phyloP scores from a whole-genome alignment of 176 grass and related monocot genomes.

The Phyllostachys edulis region DNA sequence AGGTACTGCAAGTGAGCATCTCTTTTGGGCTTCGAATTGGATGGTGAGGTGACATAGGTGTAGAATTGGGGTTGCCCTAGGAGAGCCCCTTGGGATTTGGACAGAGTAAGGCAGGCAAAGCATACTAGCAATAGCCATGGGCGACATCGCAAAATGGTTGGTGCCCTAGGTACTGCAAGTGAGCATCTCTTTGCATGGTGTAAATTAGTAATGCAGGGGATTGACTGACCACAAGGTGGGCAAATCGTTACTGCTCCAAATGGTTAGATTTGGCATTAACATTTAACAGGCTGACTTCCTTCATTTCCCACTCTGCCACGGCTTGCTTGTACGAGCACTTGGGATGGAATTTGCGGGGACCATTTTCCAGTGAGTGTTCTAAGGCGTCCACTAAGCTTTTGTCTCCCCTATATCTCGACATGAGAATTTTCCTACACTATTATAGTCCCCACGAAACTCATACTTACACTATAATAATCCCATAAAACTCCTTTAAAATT shows the following conservation, averaged over 20 bases:
- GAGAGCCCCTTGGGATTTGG: constrained; percentile 22
- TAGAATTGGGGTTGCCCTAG: background rate
- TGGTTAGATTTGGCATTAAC: background rate
- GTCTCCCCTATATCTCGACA: no score
- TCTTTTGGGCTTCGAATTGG: background rate
- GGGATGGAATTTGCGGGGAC: background rate
- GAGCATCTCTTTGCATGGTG: background rate
- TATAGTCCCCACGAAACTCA: no score
- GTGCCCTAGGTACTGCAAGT: background rate
- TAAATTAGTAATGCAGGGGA: background rate
- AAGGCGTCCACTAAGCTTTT: background rate
- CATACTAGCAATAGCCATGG: background rate
- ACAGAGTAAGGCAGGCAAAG: background rate
- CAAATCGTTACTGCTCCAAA: background rate
- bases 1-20: background rate
- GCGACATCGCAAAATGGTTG: background rate
- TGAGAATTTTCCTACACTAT: no score
- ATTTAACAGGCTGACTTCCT: background rate
- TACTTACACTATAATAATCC: no score
- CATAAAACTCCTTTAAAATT: no score
- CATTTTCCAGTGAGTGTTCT: background rate
- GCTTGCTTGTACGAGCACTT: background rate
- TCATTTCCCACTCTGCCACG: background rate
- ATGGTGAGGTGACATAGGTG: background rate
- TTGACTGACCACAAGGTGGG: background rate